Evolutionary conservation across 371 early-diverging fungal species (phyloP).

Genomic region (Lichtheimia corymbifera): DNA sequence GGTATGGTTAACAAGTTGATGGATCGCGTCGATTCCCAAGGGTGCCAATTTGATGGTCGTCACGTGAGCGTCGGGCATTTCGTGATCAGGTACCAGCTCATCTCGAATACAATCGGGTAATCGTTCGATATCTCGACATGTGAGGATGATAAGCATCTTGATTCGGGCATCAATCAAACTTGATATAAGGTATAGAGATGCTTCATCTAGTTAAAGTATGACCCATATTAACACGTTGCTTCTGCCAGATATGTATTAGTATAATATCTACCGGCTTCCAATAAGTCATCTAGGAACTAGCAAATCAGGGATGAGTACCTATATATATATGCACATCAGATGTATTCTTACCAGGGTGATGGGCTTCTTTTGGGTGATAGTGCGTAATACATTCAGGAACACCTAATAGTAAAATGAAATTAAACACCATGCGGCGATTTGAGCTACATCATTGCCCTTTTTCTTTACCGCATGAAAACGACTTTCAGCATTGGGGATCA

Average conservation of each 20-base stretch:
- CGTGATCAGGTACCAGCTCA: conserved; percentile 13
- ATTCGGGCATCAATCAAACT: conserved; percentile 32
- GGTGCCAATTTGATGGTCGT: conserved; percentile 32
- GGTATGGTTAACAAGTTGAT: conserved; percentile 34
- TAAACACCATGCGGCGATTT: conserved; percentile 15
- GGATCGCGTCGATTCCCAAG: conserved; percentile 22
- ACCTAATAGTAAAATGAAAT: conserved; percentile 16
- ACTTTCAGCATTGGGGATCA: conserved; percentile 29
- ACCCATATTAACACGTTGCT: no score
- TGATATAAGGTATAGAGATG: conserved; percentile 41
- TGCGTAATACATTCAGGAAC: conserved; percentile 42
- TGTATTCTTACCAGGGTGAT: conserved; percentile 36
- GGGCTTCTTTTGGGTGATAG: conserved; percentile 38
- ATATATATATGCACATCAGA: background rate
- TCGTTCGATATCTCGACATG: conserved; percentile 37
- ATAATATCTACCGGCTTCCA: no score
- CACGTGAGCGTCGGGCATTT: conserved; percentile 15
- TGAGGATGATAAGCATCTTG: conserved; percentile 42
- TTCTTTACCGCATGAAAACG: conserved; percentile 39
- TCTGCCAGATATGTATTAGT: no score
- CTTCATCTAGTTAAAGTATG: conserved; percentile 26
- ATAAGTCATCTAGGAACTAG: background rate
- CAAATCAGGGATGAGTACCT: background rate
- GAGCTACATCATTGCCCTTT: background rate
- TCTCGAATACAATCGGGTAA: conserved; percentile 28